Evolutionary conservation across 345 rosid genomes (phyloP).

Genomic region (Ricinus communis): DNA sequence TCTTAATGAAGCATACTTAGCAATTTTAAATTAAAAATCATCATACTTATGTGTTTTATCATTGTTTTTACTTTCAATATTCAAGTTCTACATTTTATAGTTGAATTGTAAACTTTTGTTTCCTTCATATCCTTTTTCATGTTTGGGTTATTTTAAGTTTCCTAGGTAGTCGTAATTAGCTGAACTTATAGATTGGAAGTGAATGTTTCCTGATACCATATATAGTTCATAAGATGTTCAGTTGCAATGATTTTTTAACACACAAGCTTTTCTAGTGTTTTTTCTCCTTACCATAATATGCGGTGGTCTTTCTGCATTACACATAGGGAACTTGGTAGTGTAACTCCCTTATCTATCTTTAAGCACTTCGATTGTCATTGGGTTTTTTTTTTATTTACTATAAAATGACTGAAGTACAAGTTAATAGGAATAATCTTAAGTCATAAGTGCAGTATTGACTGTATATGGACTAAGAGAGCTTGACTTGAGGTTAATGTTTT

Average conservation of each 20-base stretch:
- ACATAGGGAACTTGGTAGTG: not conserved
- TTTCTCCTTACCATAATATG: not conserved
- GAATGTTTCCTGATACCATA: not conserved
- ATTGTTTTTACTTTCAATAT: not conserved
- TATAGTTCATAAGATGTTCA: not conserved
- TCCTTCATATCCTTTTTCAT: too few relatives aligned
- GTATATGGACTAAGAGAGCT: not conserved
- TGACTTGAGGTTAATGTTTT: slow-evolving; percentile 15
- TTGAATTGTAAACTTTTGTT: too few relatives aligned
- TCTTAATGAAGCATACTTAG: not conserved
- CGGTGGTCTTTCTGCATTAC: not conserved
- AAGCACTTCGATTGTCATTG: not conserved
- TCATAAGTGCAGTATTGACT: not conserved
- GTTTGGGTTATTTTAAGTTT: not conserved
- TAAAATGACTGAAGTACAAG: not conserved
- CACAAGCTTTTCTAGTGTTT: not conserved
- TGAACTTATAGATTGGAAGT: not conserved
- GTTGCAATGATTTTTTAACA: not conserved
- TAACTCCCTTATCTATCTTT: not conserved
- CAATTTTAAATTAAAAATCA: not conserved
- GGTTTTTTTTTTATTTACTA: not conserved
- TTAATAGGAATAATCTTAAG: not conserved
- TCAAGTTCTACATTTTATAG: not conserved
- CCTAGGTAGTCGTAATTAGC: not conserved
- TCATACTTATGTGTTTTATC: not conserved